Conservation (phyloP, 176 grass and related monocot genomes). For the Oryza australiensis region DNA sequence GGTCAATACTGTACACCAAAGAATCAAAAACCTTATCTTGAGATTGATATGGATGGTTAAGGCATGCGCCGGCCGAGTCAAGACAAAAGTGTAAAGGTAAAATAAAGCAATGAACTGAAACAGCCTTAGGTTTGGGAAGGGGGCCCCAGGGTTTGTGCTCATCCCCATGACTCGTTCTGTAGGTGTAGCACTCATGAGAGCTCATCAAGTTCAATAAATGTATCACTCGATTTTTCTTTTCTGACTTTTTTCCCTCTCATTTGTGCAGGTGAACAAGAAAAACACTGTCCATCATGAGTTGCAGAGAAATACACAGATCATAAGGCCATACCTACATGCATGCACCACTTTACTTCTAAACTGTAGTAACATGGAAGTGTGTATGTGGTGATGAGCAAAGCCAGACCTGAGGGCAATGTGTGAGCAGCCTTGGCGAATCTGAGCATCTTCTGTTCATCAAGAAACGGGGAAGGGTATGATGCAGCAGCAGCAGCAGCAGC, state of each 20-base stretch:
- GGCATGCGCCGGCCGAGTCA: constrained; percentile 2
- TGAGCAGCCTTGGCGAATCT: constrained; percentile 51
- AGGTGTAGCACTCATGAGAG: constrained; percentile 35
- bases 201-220: constrained; percentile 51
- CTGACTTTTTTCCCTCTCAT: constrained; percentile 29
- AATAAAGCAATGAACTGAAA: constrained; percentile 36
- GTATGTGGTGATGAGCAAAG: background rate
- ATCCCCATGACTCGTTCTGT: constrained; percentile 38
- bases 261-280: constrained; percentile 23
- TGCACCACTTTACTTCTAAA: background rate
- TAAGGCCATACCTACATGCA: background rate
- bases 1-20: constrained; percentile 6
- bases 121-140: constrained; percentile 31
- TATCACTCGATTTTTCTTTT: constrained; percentile 32
- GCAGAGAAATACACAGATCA: constrained; percentile 26
- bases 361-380: background rate
- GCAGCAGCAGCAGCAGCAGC: background rate
- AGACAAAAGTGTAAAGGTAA: constrained; percentile 44
- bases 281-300: background rate
- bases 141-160: constrained; percentile 22
- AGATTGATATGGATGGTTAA: constrained; percentile 13
- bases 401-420: constrained; percentile 41
- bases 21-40: constrained; percentile 38
- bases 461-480: constrained; percentile 44
- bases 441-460: constrained; percentile 65